phyloP scores from a whole-genome alignment of 768 basidiomycete genomes.

The Trametes meyenii region DNA sequence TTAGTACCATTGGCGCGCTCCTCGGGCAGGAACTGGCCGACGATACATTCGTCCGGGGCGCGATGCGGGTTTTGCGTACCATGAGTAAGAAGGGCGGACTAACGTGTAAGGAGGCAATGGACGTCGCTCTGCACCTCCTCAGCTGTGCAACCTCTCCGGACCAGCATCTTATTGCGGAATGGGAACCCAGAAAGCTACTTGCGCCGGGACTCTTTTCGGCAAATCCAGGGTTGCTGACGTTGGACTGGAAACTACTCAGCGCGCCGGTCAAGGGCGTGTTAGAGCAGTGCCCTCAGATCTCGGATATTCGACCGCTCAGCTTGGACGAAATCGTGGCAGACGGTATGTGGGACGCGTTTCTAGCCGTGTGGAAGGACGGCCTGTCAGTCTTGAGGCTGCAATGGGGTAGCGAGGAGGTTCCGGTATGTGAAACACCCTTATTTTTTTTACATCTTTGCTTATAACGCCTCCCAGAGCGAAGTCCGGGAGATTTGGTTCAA shows the following conservation, averaged over 20 bases:
- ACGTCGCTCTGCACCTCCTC: slow-evolving; percentile 41
- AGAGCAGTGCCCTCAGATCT: slow-evolving; percentile 53
- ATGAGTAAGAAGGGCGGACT: slow-evolving; percentile 62
- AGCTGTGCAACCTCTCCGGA: not conserved
- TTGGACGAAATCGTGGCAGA: slow-evolving; percentile 56
- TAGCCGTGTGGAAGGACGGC: slow-evolving; percentile 56
- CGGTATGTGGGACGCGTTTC: slow-evolving; percentile 55
- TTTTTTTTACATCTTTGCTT: not conserved
- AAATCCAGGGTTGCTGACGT: slow-evolving; percentile 55
- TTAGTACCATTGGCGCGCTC: slow-evolving; percentile 57
- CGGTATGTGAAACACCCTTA: slow-evolving; percentile 45
- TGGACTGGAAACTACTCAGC: slow-evolving; percentile 52
- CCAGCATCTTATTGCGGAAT: slow-evolving; percentile 31
- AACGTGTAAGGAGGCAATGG: slow-evolving; percentile 57
- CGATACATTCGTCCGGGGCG: slow-evolving; percentile 45
- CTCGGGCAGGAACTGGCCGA: slow-evolving; percentile 42
- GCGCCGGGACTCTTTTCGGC: slow-evolving; percentile 58
- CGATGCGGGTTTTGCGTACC: slow-evolving; percentile 50
- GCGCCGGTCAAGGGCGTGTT: slow-evolving; percentile 53
- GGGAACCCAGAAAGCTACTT: slow-evolving; percentile 53
- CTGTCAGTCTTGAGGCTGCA: slow-evolving; percentile 47
- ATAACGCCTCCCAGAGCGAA: slow-evolving; percentile 39
- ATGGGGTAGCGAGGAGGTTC: slow-evolving; percentile 42
- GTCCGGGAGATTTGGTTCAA: slow-evolving; percentile 60
- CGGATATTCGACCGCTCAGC: slow-evolving; percentile 60